These are phyloP conservation scores for Puccinellia tenuiflora DNA, from an alignment of 176 grass and related monocot genomes.

Conservation along the genomic window DNA sequence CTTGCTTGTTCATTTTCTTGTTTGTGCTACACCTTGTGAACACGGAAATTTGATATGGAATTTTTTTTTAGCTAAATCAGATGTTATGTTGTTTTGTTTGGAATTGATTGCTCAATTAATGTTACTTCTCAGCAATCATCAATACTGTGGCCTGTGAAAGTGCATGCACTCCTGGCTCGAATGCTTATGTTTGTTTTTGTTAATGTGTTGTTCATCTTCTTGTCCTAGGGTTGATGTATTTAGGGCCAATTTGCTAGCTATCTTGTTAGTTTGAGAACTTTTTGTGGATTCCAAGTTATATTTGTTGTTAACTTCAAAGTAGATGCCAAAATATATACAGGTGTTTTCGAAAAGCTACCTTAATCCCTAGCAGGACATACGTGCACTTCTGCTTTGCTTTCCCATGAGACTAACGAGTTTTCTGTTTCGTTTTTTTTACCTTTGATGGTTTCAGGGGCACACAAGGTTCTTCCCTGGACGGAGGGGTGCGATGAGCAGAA, in stretches of 20 bases:
- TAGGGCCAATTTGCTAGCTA: background rate
- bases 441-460: conserved; percentile 23
- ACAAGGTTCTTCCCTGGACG: conserved; percentile 20
- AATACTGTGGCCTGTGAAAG: background rate
- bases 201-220: background rate
- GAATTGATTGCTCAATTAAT: background rate
- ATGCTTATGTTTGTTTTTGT: background rate
- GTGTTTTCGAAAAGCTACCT: background rate
- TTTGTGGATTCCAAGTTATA: background rate
- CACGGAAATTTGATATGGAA: background rate
- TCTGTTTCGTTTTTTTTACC: background rate
- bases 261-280: background rate
- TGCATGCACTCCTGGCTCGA: background rate
- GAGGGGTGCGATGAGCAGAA: conserved; percentile 30
- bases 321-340: background rate
- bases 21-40: background rate
- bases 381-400: background rate
- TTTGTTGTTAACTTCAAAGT: background rate
- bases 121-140: background rate
- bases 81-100: background rate
- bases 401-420: background rate
- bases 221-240: background rate
- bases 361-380: background rate
- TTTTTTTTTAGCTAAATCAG: background rate
- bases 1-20: background rate